Evolutionary conservation across 495 filamentous ascomycete species (phyloP), one percentile per base, ranked within the genome.

Genomic region (Xylaria sp.): DNA sequence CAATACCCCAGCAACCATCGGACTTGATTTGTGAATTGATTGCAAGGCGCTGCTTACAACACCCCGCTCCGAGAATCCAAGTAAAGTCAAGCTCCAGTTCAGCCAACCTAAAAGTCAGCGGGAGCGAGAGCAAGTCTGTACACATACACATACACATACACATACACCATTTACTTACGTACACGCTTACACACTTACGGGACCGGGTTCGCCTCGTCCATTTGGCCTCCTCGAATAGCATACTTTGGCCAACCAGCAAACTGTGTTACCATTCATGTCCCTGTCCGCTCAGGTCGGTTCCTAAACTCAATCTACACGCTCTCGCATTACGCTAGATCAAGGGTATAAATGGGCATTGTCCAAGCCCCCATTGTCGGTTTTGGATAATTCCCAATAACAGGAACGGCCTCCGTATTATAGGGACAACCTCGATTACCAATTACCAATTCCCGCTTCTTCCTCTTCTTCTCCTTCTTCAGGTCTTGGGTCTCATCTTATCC

Each of bases 301-400:
- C 31, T 35, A 17, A 35, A 58, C 53, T 58, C 6, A 58, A 58
- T 35, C 53, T 58, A 33, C 53, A 11, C 29, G 26, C 29, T 7
- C 53, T 58, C 33, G 31, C 53, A 15, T 58, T 15, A 35, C 26
- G 26, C 53, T 35, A 35, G 31, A 35, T 19, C 15, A 26, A 7
- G 33, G 31, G 57, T 59, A 59, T 59, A 59, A 59, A 59, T 59
- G 57, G 57, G 31, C 57, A 59, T 59, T 59, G 31, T 59, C 19
- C 57, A 40, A 9, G 57, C 33, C 57, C 31, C 57, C 57, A 59
- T 59, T 59, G 57, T 59, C 33, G 15, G 15, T 21, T 37, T 40
- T 59, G 57, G 57, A n/a, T 59, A 37, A 59, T 59, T 59, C 17
- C 33, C 57, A 59, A 17, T 37, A 59, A 12, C 33, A 31, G 19